Base-by-base conservation (phyloP, 2,329 filamentous ascomycete species). In the Cercospora canescens region DNA sequence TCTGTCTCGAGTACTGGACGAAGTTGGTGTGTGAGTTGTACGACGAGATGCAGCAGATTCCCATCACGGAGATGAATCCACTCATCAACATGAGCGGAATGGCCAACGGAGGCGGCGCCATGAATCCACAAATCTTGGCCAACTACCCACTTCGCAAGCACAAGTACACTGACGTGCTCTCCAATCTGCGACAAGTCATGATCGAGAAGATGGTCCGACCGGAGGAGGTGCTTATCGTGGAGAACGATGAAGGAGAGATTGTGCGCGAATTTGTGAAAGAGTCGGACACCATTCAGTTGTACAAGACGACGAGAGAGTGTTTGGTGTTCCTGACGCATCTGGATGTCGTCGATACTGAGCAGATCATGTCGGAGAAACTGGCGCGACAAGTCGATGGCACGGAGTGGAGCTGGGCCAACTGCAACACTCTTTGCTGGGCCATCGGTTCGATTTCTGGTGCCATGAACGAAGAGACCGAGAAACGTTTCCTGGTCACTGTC, bases 331-430 rank as follows among this genome's bases (percentile, higher is more conserved):
- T 99, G 63, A 99, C 96, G 35, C 95, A 99, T 83, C 83, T 99
- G 75, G 95, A 99, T 76, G 96, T 99, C 45, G 90, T 96, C 68
- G 95, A 99, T 77, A 99, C 94, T 0, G 95, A 99, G 81, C 91
- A 91, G 69, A 99, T 99, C 83, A 99, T 99, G 96, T 97, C 95
- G 4, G 96, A 99, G 77, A 99, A 99, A 82, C 85, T 99, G 61
- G 90, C 93, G 34, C 91, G 93, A 72, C 95, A 99, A 80, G 95
- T 99, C 12, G 95, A 99, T 77, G 93, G 93, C 24, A 86, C 87
- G 2, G 96, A 99, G 80, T 99, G 95, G 95, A 99, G 96, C 6
- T 99, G 95, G 95, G 92, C 94, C 70, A 99, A 99, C 82, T 99
- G 95, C 88, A 99, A 99, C 81, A 97, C 96, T 6, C 88, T 99